These are phyloP conservation scores for Paecilomyces sp. DNA, from an alignment of 2,329 filamentous ascomycete species.

Conservation along the genomic window DNA sequence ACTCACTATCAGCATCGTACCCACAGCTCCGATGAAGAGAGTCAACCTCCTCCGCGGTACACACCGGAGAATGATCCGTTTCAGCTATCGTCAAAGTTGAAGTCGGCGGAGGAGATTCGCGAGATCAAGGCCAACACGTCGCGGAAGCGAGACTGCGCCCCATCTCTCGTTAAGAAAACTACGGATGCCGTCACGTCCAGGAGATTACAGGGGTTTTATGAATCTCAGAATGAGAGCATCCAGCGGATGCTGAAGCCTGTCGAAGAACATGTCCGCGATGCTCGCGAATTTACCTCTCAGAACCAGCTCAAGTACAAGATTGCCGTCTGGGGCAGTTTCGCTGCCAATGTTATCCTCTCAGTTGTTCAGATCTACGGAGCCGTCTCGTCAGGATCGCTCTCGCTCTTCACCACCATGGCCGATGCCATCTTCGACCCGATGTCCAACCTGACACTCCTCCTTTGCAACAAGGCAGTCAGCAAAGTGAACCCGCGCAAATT, in stretches of 20 bases:
- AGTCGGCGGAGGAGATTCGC: slow-evolving; percentile 68
- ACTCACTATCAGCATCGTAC: slow-evolving; percentile 13
- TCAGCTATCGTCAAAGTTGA: slow-evolving; percentile 68
- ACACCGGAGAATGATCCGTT: slow-evolving; percentile 70
- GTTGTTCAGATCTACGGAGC: slow-evolving; percentile 84
- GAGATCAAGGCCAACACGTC: slow-evolving; percentile 74
- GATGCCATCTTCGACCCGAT: slow-evolving; percentile 90
- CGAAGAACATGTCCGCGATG: slow-evolving; percentile 78
- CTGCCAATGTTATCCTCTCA: slow-evolving; percentile 72
- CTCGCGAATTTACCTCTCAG: slow-evolving; percentile 69
- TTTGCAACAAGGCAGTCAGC: slow-evolving; percentile 81
- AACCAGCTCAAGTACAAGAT: slow-evolving; percentile 63
- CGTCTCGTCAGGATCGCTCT: slow-evolving; percentile 78
- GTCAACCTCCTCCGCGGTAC: slow-evolving; percentile 47
- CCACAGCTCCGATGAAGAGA: slow-evolving; percentile 36
- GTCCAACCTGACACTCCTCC: slow-evolving; percentile 78
- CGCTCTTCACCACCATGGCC: slow-evolving; percentile 95
- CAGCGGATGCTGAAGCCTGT: slow-evolving; percentile 86
- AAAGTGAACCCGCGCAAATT: slow-evolving; percentile 80
- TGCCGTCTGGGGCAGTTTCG: slow-evolving; percentile 61
- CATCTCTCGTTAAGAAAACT: slow-evolving; percentile 17
- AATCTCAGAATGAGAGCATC: slow-evolving; percentile 87
- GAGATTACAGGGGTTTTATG: slow-evolving; percentile 75
- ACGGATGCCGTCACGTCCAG: slow-evolving; percentile 24
- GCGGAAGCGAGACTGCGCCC: slow-evolving; percentile 57